phyloP scores from a whole-genome alignment of 176 grass and related monocot species.

The Melocanna baccifera region DNA sequence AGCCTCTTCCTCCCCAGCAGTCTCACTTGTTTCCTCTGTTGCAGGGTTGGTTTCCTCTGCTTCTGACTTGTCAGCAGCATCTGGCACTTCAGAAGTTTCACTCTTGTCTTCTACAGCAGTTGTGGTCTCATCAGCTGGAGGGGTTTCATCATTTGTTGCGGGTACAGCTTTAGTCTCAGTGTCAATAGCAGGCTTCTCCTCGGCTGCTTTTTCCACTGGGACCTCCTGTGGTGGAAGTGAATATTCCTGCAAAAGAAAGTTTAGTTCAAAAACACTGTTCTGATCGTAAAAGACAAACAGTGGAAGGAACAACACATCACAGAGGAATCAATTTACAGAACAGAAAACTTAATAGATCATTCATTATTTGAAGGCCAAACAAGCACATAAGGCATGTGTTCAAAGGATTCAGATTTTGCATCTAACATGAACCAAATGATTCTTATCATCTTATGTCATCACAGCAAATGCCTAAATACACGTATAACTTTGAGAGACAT shows the following conservation, averaged over 20 bases:
- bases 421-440: constrained; percentile 8
- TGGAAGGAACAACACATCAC: not conserved
- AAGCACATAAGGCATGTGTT: not conserved
- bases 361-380: not conserved
- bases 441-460: not conserved
- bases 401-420: not conserved
- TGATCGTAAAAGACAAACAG: constrained; percentile 12
- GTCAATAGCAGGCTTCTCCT: constrained; percentile 32
- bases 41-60: constrained; percentile 37
- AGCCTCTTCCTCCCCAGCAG: constrained; percentile 43
- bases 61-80: constrained; percentile 32
- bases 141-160: constrained; percentile 42
- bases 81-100: constrained; percentile 37
- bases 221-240: constrained; percentile 51
- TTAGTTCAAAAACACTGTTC: not conserved
- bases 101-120: constrained; percentile 30
- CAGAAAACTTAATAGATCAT: not conserved
- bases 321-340: constrained; percentile 20
- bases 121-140: constrained; percentile 19
- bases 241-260: constrained; percentile 55
- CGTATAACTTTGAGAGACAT: not conserved
- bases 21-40: constrained; percentile 50
- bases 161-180: constrained; percentile 21
- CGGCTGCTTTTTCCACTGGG: constrained; percentile 32
- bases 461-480: not conserved